Base-by-base conservation (phyloP, 1,139 yeast species). In the Candida glucosophila region DNA sequence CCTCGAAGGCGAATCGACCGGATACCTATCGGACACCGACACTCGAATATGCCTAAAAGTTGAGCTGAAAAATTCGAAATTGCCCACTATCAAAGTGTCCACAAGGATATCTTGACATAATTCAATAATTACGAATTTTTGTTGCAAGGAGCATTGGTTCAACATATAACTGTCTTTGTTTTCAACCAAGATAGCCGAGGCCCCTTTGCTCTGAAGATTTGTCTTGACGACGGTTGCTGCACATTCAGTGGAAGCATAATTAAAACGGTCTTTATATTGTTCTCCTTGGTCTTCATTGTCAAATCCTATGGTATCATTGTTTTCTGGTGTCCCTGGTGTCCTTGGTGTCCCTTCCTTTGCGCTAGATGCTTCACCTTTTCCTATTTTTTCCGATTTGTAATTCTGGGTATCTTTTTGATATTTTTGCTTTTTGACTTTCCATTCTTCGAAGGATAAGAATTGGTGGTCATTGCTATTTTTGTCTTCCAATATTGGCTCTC, bases 221-320 rank as follows among this genome's bases (percentile, higher is more conserved):
- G 94, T 78, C 47, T 82, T 77, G 19, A 88, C 77, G 4, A 88
- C 76, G 0, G 95, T 80, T 0, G 96, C 96, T 6, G 95, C 96
- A 59, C 97, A 88, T 45, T 83, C 95, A 28, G 77, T 69, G 0
- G 95, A 83, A 0, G 97, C 97, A 56, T 76, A 88, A 47, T 88
- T 88, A 56, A 83, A 82, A 32, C 82, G 66, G 34, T 80, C 85
- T 40, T 81, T 79, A 42, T 78, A 79, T 3, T 72, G 45, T 35
- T 69, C 74, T 2, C 82, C 83, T 23, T 63, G 71, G 6, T 61
- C 62, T 20, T 30, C 33, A 16, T 25, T 26, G 11, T 20, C 17
- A 14, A 22, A 16, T 20, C 15, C 22, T 6, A 20, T 21, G 10
- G 24, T 22, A 14, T 14, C 20, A 12, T 27, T 14, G 4, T 22